Evolutionary conservation across 495 filamentous ascomycete genomes (phyloP), one percentile per base, ranked within the genome.

Genomic region (Evernia prunastri): DNA sequence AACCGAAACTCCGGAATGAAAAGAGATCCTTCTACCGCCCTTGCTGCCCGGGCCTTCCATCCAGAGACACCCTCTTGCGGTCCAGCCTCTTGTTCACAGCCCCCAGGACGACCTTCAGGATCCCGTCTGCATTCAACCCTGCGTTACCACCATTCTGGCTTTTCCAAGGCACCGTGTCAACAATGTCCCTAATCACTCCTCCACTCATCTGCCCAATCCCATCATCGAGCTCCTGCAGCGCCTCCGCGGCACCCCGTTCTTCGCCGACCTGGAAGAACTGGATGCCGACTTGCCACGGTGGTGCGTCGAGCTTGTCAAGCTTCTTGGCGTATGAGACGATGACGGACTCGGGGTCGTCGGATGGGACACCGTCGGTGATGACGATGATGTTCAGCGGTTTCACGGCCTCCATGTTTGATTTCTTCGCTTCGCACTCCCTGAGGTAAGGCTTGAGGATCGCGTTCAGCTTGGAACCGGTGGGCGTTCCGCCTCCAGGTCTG

Each of bases 201-300:
- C 79, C 76, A 59, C 78, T 74, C 37, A 76, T 69, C 60, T 78
- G 79, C 12, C 75, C 80, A 37, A 97, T 74, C 23, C 81, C 82
- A 76, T 97, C 90, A 71, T 98, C 94, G 47, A 98, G 77, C 53
- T 87, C 83, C 76, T 84, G 73, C 62, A 96, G 75, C 66, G 87
- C 86, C 72, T 78, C 71, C 40, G 77, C 76, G 0, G 92, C 94
- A 0, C 68, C 76, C 8, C 73, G 67, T 69, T 96, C 91, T 37
- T 84, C 80, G 56, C 94, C 94, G 60, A 97, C 88, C 77, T 98
- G 94, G 77, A 98, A 94, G 77, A 98, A 97, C 75, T 98, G 94
- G 63, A 98, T 86, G 17, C 95, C 94, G 17, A 97, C 79, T 76
- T 98, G 94, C 81, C 90, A 89, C 31, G 90, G 81, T 39, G 87